Percentiles rank a stretch among this genome's conserved stretches.
phyloP scores from a whole-genome alignment of 2,329 filamentous ascomycete species.

The Monascus ruber region DNA sequence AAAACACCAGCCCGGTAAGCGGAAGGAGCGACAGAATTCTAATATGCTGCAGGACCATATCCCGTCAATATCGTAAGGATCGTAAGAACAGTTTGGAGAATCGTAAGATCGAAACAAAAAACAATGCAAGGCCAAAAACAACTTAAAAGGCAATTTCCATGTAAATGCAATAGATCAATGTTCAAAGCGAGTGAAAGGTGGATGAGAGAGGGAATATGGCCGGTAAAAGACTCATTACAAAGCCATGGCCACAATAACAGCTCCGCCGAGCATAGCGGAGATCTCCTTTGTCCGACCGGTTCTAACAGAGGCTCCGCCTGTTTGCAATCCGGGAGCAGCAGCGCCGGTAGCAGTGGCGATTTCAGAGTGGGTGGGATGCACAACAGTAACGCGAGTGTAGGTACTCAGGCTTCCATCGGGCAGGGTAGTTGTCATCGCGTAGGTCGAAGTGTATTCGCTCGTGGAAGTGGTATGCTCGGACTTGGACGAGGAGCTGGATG shows the following conservation, averaged over 20 bases:
- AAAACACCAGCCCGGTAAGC: too few relatives aligned
- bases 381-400: not conserved
- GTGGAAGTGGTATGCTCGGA: slow-evolving; percentile 11
- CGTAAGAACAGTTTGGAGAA: too few relatives aligned
- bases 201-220: too few relatives aligned
- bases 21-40: too few relatives aligned
- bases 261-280: slow-evolving; percentile 29
- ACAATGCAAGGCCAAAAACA: too few relatives aligned
- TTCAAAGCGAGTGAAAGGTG: too few relatives aligned
- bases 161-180: too few relatives aligned
- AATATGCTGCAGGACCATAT: too few relatives aligned
- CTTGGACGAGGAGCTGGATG: slow-evolving; percentile 8
- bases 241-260: slow-evolving; percentile 28
- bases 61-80: too few relatives aligned
- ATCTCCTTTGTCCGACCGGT: slow-evolving; percentile 23
- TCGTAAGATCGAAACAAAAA: too few relatives aligned
- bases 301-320: slow-evolving; percentile 20
- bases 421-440: slow-evolving; percentile 29
- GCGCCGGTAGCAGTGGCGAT: slow-evolving; percentile 13
- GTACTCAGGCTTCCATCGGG: slow-evolving; percentile 32
- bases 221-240: slow-evolving; percentile 13
- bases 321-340: slow-evolving; percentile 29
- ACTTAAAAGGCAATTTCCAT: too few relatives aligned
- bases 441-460: slow-evolving; percentile 25
- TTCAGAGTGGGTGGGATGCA: slow-evolving; percentile 16